Evolutionary conservation across 495 filamentous ascomycete genomes (phyloP), one percentile per base, ranked within the genome.

Genomic region (Aspergillus avenaceus): DNA sequence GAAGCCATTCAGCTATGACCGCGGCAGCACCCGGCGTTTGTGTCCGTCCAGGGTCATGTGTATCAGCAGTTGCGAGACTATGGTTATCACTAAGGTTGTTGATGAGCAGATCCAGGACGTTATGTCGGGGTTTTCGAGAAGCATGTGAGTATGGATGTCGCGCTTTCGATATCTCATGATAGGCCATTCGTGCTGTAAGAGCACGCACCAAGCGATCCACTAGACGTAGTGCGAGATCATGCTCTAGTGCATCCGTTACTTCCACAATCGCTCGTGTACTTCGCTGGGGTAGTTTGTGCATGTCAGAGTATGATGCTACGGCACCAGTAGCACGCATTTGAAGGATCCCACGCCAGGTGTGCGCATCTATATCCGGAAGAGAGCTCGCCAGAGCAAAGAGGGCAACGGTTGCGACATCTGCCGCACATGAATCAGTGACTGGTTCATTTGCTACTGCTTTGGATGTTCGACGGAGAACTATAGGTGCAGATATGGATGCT

Each of bases 1-100:
- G 78, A 16, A 90, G 79, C 88, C 86, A 92, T 59, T 91, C 88
- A 7, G 91, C 68, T n/a, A 90, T 80, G 58, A 64, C 78, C 54
- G 63, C 74, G 69, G 60, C 79, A 51, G 52, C 71, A 19, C 51
- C 60, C 12, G 71, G 56, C 3, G 70, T 66, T 27, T 75, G 72
- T 40, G 64, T 54, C 12, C 32, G 23, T 16, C 45, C 26, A 9
- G 22, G 56, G 2, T 71, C 59, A 13, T 52, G 27, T 72, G 55
- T 44, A 54, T 69, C 38, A 70, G 56, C 7, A 67, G 71, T 41
- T 12, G 22, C 45, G 16, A 58, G 45, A 21, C 40, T 48, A 24
- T 68, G 53, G 24, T 74, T 63, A 14, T 72, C 64, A 25, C 64
- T 65, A 25, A 76, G 65, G 44, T 72, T 64, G 11, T 74, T 60